A percentile compares a stretch with the other conserved stretches of the same genome.
Evolutionary conservation across 768 basidiomycete genomes (phyloP).

Genomic region (Lentinula raphanica): DNA sequence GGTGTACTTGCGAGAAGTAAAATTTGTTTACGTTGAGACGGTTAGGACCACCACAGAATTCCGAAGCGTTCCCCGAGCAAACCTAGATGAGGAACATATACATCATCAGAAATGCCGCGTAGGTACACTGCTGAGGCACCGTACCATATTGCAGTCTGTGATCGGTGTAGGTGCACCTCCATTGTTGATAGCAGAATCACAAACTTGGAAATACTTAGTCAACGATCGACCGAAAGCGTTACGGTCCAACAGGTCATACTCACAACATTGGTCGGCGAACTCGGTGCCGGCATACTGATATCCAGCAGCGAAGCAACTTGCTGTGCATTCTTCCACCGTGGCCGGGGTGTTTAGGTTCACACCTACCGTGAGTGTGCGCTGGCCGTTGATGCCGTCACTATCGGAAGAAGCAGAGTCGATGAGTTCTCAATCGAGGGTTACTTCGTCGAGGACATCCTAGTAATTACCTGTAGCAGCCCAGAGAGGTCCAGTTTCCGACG

Average conservation of each 20-base stretch:
- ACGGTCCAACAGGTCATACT: constrained; percentile 20
- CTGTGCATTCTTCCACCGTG: constrained; percentile 54
- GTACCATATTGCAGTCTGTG: constrained; percentile 59
- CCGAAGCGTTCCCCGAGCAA: constrained; percentile 55
- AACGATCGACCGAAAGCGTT: not conserved
- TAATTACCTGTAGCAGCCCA: constrained; percentile 80
- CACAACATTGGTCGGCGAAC: constrained; percentile 51
- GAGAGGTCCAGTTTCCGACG: constrained; percentile 60
- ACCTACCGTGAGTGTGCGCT: constrained; percentile 34
- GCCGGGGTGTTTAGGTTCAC: constrained; percentile 35
- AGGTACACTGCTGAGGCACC: not conserved
- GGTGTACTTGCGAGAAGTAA: not conserved
- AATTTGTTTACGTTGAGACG: constrained; percentile 35
- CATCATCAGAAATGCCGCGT: not conserved
- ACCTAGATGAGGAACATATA: constrained; percentile 7
- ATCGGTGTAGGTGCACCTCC: constrained; percentile 40
- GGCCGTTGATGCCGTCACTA: constrained; percentile 41
- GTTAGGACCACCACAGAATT: constrained; percentile 73
- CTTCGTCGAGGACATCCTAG: constrained; percentile 17
- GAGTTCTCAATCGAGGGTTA: constrained; percentile 21
- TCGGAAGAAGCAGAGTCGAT: constrained; percentile 10
- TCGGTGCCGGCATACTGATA: constrained; percentile 34
- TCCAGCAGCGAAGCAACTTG: constrained; percentile 54
- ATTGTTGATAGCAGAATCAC: constrained; percentile 41
- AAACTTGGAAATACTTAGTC: constrained; percentile 31